phyloP scores from a whole-genome alignment of 2,329 filamentous ascomycete species.

The Trichophyton rubrum region DNA sequence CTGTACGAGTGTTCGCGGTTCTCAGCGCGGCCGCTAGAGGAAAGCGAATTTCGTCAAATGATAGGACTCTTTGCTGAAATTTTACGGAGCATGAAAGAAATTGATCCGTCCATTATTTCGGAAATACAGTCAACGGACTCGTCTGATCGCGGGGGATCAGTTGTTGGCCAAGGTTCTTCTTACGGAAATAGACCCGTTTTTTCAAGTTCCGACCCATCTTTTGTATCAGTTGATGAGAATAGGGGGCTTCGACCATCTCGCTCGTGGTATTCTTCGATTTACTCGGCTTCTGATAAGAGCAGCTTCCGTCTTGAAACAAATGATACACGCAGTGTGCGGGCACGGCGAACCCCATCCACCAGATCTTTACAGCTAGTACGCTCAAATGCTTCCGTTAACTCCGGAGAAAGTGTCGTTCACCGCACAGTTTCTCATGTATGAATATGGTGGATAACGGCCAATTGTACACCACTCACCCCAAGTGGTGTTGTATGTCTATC shows the following conservation, averaged over 20 bases:
- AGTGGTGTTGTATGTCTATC: too few species aligned
- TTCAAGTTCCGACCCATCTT: conserved; percentile 6
- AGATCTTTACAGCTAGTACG: conserved; percentile 23
- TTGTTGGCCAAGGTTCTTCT: neutral
- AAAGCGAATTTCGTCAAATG: conserved; percentile 58
- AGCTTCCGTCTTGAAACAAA: conserved; percentile 16
- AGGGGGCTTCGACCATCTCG: neutral
- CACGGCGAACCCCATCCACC: conserved; percentile 22
- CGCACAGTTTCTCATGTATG: conserved; percentile 19
- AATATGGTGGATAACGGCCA: neutral
- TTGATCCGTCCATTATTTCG: conserved; percentile 45
- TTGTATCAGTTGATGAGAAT: conserved; percentile 5
- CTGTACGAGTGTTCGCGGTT: conserved; percentile 80
- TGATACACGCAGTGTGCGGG: conserved; percentile 6
- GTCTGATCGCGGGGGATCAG: neutral
- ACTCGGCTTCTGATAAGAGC: conserved; percentile 7
- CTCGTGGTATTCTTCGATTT: neutral
- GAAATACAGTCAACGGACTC: conserved; percentile 15
- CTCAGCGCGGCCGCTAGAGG: conserved; percentile 55
- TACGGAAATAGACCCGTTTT: neutral
- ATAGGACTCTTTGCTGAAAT: conserved; percentile 79
- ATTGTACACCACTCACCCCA: neutral
- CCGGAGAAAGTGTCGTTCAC: conserved; percentile 30
- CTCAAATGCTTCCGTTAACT: conserved; percentile 25
- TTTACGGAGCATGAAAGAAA: conserved; percentile 58